phyloP scores from a whole-genome alignment of 2,329 filamentous ascomycete species.

The Magnaporthiopsis rhizophila region DNA sequence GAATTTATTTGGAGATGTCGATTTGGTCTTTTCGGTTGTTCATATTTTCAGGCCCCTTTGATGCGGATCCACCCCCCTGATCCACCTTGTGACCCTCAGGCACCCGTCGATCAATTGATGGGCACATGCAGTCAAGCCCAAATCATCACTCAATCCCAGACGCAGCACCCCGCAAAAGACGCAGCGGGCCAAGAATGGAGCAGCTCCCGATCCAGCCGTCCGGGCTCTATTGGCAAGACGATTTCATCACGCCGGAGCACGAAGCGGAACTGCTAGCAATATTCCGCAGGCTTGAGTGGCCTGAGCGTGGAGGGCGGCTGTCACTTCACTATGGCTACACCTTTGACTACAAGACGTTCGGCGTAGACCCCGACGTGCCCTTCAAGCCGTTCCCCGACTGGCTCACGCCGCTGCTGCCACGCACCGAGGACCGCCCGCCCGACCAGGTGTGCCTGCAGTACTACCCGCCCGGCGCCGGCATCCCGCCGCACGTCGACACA shows the following conservation, averaged over 20 bases:
- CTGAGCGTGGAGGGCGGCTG: conserved; percentile 33
- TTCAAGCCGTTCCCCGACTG: conserved; percentile 43
- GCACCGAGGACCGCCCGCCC: conserved; percentile 33
- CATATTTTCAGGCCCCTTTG: too few species aligned
- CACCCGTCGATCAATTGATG: too few species aligned
- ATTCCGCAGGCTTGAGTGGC: conserved; percentile 40
- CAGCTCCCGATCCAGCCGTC: conserved; percentile 21
- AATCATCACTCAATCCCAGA: too few species aligned
- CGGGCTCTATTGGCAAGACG: conserved; percentile 33
- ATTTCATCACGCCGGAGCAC: conserved; percentile 38
- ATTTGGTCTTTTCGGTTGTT: too few species aligned
- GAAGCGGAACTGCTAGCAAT: conserved; percentile 34
- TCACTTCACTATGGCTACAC: conserved; percentile 50
- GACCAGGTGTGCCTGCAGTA: conserved; percentile 54
- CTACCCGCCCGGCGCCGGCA: conserved; percentile 51
- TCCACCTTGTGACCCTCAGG: too few species aligned
- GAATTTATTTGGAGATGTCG: too few species aligned
- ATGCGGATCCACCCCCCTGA: too few species aligned
- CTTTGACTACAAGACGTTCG: conserved; percentile 52
- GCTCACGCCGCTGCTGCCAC: conserved; percentile 39
- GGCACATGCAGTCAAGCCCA: too few species aligned
- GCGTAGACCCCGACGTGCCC: conserved; percentile 39
- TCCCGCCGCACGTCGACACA: conserved; percentile 54
- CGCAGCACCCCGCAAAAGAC: too few species aligned
- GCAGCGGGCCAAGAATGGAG: neutral